Evolutionary conservation across 2,329 filamentous ascomycete genomes (phyloP).

Genomic region (Cytospora mali): DNA sequence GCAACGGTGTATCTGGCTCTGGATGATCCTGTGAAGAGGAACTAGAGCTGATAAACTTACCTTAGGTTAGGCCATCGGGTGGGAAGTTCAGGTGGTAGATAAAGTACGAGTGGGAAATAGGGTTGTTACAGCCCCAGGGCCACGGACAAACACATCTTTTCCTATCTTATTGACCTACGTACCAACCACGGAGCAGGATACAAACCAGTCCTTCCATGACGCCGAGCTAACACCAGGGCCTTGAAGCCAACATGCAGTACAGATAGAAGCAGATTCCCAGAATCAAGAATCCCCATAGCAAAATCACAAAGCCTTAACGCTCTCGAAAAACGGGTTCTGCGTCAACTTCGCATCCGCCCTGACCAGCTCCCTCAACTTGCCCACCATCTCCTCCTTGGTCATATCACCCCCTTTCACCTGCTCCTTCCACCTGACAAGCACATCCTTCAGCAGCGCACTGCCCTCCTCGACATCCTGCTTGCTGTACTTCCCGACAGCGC

Average conservation of each 20-base stretch:
- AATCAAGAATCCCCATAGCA: not conserved
- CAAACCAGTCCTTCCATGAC: not conserved
- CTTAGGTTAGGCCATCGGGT: not conserved
- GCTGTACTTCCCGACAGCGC: slow-evolving; percentile 60
- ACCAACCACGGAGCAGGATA: not conserved
- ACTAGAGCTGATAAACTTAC: not conserved
- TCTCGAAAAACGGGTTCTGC: slow-evolving; percentile 71
- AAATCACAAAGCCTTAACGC: slow-evolving; percentile 56
- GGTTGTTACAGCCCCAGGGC: not conserved
- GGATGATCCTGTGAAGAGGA: too few species aligned
- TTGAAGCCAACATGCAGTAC: not conserved
- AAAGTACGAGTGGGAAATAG: not conserved
- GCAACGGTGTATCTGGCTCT: too few species aligned
- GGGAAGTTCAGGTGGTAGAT: not conserved
- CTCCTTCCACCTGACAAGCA: slow-evolving; percentile 84
- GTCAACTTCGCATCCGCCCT: slow-evolving; percentile 67
- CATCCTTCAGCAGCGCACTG: slow-evolving; percentile 78
- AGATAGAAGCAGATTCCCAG: not conserved
- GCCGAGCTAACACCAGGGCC: not conserved
- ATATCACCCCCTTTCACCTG: slow-evolving; percentile 64
- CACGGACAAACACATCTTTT: not conserved
- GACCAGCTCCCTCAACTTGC: slow-evolving; percentile 78
- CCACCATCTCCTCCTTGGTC: slow-evolving; percentile 75
- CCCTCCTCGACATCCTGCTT: slow-evolving; percentile 90
- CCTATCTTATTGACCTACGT: not conserved